These are phyloP conservation scores for Coniella vitis DNA, from an alignment of 2,329 filamentous ascomycete species.

Conservation along the genomic window DNA sequence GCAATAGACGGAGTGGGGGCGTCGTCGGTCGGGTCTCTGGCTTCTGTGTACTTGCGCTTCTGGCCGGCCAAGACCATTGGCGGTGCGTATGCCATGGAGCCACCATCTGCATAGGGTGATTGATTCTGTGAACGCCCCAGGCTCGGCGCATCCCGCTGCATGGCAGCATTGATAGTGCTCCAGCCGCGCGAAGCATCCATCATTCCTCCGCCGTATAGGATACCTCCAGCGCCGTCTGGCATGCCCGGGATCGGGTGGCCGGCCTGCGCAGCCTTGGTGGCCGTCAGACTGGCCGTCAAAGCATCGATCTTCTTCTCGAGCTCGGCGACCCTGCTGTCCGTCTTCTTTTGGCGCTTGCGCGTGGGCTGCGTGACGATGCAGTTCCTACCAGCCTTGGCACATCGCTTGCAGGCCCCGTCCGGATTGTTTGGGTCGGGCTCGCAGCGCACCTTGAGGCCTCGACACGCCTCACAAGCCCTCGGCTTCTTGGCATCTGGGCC, in stretches of 20 bases:
- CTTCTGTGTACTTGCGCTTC: conserved; percentile 33
- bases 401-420: conserved; percentile 65
- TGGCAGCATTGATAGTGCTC: conserved; percentile 5
- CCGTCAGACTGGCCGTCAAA: conserved; percentile 71
- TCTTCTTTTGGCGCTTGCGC: conserved; percentile 84
- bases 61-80: conserved; percentile 28
- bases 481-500: conserved; percentile 54
- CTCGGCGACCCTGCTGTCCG: conserved; percentile 81
- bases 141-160: conserved; percentile 1
- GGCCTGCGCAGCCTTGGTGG: conserved; percentile 29
- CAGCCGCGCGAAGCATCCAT: conserved; percentile 8
- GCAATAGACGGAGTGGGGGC: conserved; percentile 4
- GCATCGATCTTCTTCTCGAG: conserved; percentile 90
- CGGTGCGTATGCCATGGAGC: conserved; percentile 14
- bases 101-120: conserved; percentile 8
- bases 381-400: conserved; percentile 69
- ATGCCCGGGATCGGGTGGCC: conserved; percentile 1
- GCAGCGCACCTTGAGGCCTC: conserved; percentile 75
- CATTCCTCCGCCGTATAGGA: conserved; percentile 10
- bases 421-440: conserved; percentile 61
- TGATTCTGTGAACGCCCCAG: conserved; percentile 12
- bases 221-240: conserved; percentile 10
- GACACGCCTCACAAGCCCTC: conserved; percentile 69
- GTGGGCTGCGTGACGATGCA: conserved; percentile 71
- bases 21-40: conserved; percentile 15